Base-by-base conservation (phyloP, 2,329 filamentous ascomycete genomes). In the Penicillium sp. region DNA sequence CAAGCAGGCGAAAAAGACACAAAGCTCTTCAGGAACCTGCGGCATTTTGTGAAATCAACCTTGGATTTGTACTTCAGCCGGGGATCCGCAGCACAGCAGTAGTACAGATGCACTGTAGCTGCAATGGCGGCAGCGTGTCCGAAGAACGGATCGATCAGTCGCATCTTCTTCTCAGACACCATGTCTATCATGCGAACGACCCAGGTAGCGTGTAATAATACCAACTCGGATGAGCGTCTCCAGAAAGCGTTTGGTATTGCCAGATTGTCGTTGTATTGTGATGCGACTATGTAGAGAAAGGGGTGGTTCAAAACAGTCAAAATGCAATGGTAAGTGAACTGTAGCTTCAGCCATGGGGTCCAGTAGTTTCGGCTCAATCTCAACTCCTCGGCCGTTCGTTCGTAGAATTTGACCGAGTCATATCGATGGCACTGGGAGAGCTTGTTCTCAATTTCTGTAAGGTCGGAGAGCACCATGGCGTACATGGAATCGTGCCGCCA, bases 211-310 rank as follows among this genome's bases (percentile, higher is more conserved):
- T 82, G 80, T 3, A 82, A 65, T 1, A 82, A 64, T 0, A 79
- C 80, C 13, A 80, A 64, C 59, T 82, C 80, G 0, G 78, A 81
- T 0, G 79, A 81, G 3, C 78, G 66, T 39, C 78, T 71, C 80
- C 80, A 82, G 53, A 82, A 82, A 0, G 78, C 80, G 52, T 82
- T 82, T 0, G 80, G 80, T 6, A 81, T 81, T 0, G 77, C 77
- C 29, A 81, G 63, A 45, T 81, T 81, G 4, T 76, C 73, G 47
- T 81, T 81, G 65, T 80, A 75, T 57, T 81, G 79, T 1, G 79
- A 78, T 3, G 77, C 78, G 13, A 80, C 72, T 15, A 81, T 80
- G 62, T 82, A 81, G 8, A 82, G 70, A 56, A 82, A 82, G 0
- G 80, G 80, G 52, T 82, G 80, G 59, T 82, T 82, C 35, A 82